These are phyloP conservation scores for Pseudogymnoascus sp. DNA, from an alignment of 2,329 filamentous ascomycete species.

Conservation along the genomic window DNA sequence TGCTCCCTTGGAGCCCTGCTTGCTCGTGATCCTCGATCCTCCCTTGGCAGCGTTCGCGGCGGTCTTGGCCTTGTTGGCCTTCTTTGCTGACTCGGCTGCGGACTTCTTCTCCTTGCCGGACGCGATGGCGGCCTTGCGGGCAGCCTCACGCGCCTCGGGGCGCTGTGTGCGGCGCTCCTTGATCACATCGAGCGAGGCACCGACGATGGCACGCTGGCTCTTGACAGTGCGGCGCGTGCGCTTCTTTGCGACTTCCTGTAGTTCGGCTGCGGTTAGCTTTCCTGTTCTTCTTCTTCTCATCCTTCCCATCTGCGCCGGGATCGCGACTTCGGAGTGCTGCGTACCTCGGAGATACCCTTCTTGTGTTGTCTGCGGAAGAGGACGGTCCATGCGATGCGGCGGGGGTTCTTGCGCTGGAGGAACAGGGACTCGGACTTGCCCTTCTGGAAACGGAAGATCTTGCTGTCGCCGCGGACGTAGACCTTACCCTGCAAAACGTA, in stretches of 20 bases:
- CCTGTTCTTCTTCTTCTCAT: neutral
- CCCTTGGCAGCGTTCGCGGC: conserved; percentile 70
- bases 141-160: conserved; percentile 90
- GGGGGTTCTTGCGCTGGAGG: conserved; percentile 99
- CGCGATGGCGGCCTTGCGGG: conserved; percentile 85
- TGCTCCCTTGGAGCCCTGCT: conserved; percentile 94
- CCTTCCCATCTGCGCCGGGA: neutral
- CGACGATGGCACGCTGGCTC: conserved; percentile 97
- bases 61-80: conserved; percentile 97
- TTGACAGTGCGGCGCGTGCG: conserved; percentile 96
- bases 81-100: conserved; percentile 82
- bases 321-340: conserved; percentile 30
- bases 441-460: conserved; percentile 99
- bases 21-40: conserved; percentile 80
- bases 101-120: conserved; percentile 98
- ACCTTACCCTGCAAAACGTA: conserved; percentile 74
- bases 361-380: conserved; percentile 98
- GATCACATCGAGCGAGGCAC: conserved; percentile 98
- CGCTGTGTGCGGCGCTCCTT: conserved; percentile 96
- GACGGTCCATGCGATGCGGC: conserved; percentile 97
- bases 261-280: conserved; percentile 9
- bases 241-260: conserved; percentile 99
- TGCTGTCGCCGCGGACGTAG: conserved; percentile 99
- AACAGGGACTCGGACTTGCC: conserved; percentile 99
- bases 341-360: conserved; percentile 99